These are phyloP conservation scores for Fragilariopsis cylindrus DNA, from an alignment of 108 stramenopile genomes.

Conservation along the genomic window DNA sequence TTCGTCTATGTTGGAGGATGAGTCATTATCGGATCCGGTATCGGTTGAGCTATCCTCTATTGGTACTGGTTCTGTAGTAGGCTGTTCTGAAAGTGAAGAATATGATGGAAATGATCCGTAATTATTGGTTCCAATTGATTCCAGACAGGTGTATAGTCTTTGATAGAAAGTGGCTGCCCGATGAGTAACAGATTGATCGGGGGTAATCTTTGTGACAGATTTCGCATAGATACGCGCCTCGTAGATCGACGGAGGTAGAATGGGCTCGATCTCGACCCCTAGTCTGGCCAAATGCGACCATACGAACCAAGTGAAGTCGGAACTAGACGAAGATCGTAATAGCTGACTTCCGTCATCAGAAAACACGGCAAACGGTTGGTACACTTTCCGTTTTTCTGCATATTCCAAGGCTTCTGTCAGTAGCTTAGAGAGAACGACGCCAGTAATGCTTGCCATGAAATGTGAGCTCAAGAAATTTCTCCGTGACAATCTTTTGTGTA, in stretches of 20 bases:
- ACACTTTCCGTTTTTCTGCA: slow-evolving; percentile 46
- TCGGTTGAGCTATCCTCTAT: not conserved
- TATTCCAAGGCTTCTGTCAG: slow-evolving; percentile 65
- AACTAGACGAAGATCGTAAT: slow-evolving; percentile 52
- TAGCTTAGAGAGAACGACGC: slow-evolving; percentile 72
- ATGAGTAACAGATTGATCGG: slow-evolving; percentile 20
- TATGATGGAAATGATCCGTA: slow-evolving; percentile 31
- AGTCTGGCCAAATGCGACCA: slow-evolving; percentile 65
- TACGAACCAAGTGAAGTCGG: slow-evolving; percentile 70
- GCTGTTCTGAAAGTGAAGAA: not conserved
- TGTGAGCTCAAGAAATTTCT: slow-evolving; percentile 54
- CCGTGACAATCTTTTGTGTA: slow-evolving; percentile 56
- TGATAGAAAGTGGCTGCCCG: slow-evolving; percentile 70
- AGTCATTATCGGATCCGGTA: not conserved
- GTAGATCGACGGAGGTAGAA: slow-evolving; percentile 60
- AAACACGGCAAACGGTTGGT: slow-evolving; percentile 82
- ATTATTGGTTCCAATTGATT: slow-evolving; percentile 67
- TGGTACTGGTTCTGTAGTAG: not conserved
- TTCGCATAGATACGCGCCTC: slow-evolving; percentile 57
- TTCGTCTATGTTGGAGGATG: too few relatives aligned
- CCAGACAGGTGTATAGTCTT: slow-evolving; percentile 62
- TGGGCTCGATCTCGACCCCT: slow-evolving; percentile 74
- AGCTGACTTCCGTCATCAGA: slow-evolving; percentile 18
- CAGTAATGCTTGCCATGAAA: slow-evolving; percentile 83
- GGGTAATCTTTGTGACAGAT: slow-evolving; percentile 30